phyloP scores from a whole-genome alignment of 139 green algal species.

The Desmodesmus armatus region DNA sequence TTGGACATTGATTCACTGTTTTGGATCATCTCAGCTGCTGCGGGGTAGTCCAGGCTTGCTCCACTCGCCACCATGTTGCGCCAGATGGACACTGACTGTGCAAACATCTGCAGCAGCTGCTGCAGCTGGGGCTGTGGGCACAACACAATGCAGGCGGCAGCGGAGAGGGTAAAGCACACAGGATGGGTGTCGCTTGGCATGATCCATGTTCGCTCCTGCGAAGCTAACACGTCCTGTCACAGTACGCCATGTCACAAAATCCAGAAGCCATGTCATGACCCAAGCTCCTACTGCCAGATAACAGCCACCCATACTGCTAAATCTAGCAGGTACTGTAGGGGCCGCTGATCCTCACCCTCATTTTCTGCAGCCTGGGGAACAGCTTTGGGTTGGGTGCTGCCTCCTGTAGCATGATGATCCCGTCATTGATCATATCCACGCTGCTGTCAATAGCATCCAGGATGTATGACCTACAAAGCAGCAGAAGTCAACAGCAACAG shows the following conservation, averaged over 20 bases:
- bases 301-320: no score
- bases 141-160: not conserved
- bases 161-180: not conserved
- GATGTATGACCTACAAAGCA: conserved; percentile 52
- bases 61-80: conserved; percentile 5
- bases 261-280: no score
- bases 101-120: conserved; percentile 27
- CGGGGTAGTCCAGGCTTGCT: conserved; percentile 9
- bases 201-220: no score
- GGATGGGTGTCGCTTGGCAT: no score
- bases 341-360: not conserved
- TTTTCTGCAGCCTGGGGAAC: not conserved
- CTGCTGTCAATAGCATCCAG: conserved; percentile 65
- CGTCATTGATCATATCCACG: conserved; percentile 58
- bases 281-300: not conserved
- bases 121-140: not conserved
- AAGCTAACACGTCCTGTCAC: no score
- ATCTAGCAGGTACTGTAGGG: not conserved
- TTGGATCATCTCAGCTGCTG: conserved; percentile 40
- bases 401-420: conserved; percentile 45
- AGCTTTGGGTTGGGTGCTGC: not conserved
- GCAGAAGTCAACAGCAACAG: not conserved
- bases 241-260: no score
- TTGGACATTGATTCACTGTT: not conserved
- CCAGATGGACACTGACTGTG: conserved; percentile 32